A percentile compares a stretch with the other conserved stretches of the same genome.
phyloP scores from a whole-genome alignment of 1,139 yeast species.

The Eremothecium cymbalariae region DNA sequence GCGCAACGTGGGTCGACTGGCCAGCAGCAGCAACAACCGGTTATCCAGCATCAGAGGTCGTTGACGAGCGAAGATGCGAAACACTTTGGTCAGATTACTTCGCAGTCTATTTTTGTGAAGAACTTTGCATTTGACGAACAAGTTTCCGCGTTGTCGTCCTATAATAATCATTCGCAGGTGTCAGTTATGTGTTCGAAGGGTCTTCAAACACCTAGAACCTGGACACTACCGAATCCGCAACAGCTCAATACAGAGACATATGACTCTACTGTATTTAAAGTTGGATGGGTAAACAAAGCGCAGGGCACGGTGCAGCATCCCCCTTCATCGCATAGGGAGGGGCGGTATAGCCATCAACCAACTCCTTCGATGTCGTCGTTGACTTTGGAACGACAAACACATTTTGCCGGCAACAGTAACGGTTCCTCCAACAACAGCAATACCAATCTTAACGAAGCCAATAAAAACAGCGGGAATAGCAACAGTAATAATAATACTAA shows the following conservation, averaged over 20 bases:
- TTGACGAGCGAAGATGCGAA: not conserved
- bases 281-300: conserved; percentile 43
- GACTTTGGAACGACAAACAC: conserved; percentile 2
- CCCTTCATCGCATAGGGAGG: not conserved
- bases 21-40: conserved; percentile 4
- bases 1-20: too few relatives aligned
- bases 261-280: conserved; percentile 35
- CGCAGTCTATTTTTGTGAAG: too few relatives aligned
- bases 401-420: not conserved
- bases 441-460: conserved; percentile 31
- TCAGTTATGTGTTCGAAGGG: too few relatives aligned
- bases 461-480: conserved; percentile 13
- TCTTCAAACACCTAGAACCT: too few relatives aligned
- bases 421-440: conserved; percentile 2
- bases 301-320: conserved; percentile 34
- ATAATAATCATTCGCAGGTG: too few relatives aligned
- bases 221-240: conserved; percentile 2
- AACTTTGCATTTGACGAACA: too few relatives aligned
- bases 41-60: not conserved
- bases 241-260: conserved; percentile 30
- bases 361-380: conserved; percentile 29
- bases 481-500: conserved; percentile 14
- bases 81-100: too few relatives aligned
- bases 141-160: too few relatives aligned
- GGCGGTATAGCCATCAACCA: conserved; percentile 26